Conservation (phyloP, 2,329 filamentous ascomycete genomes). For the Curvularia spicifera region DNA sequence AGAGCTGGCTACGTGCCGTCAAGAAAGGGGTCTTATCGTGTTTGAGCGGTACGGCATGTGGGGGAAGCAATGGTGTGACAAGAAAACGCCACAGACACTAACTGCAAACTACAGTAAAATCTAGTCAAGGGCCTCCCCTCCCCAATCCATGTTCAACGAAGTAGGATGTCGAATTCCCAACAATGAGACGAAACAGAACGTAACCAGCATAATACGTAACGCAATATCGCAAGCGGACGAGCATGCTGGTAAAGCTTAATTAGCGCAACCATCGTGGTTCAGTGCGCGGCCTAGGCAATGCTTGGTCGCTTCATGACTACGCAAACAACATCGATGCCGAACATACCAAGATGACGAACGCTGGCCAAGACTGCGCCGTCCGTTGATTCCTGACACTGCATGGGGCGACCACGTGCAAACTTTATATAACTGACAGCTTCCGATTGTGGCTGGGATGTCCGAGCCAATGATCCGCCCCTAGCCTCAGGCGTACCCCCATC, state of each 20-base stretch:
- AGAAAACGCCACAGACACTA: constrained; percentile 7
- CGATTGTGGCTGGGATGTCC: background rate
- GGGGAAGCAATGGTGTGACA: constrained; percentile 8
- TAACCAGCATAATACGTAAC: background rate
- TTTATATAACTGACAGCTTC: background rate
- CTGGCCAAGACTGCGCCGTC: constrained; percentile 1
- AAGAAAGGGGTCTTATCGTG: constrained; percentile 10
- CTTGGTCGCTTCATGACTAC: constrained; percentile 4
- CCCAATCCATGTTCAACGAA: background rate
- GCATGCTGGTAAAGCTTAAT: background rate
- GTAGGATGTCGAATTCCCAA: background rate
- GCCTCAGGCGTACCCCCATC: background rate
- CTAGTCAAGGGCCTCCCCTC: background rate
- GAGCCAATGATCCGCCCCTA: constrained; percentile 1
- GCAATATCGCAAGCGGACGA: background rate
- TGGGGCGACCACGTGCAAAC: background rate
- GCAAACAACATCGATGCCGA: constrained; percentile 2
- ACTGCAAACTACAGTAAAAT: constrained; percentile 2
- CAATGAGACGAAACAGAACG: background rate
- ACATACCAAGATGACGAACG: constrained; percentile 3
- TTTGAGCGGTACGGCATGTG: constrained; percentile 6
- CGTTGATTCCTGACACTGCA: constrained; percentile 1
- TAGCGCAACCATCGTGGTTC: background rate
- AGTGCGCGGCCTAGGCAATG: background rate
- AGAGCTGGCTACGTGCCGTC: background rate